Evolutionary conservation across 129 eudicot species (phyloP).

Genomic region (Ambrosia trifida): DNA sequence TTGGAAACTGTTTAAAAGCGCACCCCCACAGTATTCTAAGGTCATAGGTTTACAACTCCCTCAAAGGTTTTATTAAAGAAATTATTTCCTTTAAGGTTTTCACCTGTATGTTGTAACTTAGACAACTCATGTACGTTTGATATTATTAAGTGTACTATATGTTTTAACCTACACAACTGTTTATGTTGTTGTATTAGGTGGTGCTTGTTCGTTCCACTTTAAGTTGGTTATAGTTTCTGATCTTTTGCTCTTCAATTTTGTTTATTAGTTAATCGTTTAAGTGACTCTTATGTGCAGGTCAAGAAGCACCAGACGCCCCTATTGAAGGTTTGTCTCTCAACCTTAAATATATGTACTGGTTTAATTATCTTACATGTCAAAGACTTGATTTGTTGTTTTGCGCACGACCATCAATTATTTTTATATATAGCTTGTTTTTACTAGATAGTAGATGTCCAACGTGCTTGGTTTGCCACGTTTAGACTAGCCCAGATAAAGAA

Average conservation of each 20-base stretch:
- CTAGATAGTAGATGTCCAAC: neutral
- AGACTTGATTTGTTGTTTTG: neutral
- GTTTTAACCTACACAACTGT: too few species aligned
- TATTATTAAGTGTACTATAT: too few species aligned
- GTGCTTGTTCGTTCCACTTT: too few species aligned
- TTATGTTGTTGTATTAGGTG: too few species aligned
- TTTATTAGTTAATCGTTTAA: constrained; percentile 18
- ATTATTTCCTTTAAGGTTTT: too few species aligned
- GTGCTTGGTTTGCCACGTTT: neutral
- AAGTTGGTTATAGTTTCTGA: neutral
- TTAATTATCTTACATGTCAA: neutral
- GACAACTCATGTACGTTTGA: too few species aligned
- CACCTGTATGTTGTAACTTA: neutral
- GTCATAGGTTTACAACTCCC: too few species aligned
- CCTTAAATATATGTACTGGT: constrained; percentile 11
- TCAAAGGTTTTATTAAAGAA: too few species aligned
- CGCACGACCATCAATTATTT: neutral
- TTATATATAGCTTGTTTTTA: neutral
- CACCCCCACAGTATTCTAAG: too few species aligned
- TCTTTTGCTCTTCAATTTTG: neutral
- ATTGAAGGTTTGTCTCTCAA: constrained; percentile 66
- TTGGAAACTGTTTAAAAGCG: too few species aligned
- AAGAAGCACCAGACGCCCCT: constrained; percentile 88
- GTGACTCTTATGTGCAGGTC: constrained; percentile 50
- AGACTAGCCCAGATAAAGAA: neutral